A percentile compares a stretch with the other conserved stretches of the same genome.
Conservation (phyloP, 2,329 filamentous ascomycete genomes). For the Stromatinia cepivora region DNA sequence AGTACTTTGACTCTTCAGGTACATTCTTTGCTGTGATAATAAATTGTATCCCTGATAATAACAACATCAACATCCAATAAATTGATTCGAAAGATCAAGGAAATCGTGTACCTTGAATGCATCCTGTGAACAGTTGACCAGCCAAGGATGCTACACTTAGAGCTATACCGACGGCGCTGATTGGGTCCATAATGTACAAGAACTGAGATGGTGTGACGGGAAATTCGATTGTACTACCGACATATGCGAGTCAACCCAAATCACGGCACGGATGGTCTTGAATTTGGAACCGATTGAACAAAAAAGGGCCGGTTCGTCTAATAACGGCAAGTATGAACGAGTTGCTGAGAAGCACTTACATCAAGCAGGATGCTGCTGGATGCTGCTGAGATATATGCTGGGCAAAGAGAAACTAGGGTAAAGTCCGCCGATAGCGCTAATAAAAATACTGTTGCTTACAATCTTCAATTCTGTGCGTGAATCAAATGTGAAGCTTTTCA, state of each 20-base stretch:
- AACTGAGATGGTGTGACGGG: slow-evolving; percentile 6
- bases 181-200: slow-evolving; percentile 35
- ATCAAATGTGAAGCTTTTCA: slow-evolving; percentile 13
- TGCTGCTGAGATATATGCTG: slow-evolving; percentile 2
- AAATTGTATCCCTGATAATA: slow-evolving; percentile 47
- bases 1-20: slow-evolving; percentile 50
- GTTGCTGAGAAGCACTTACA: slow-evolving; percentile 4
- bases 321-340: slow-evolving; percentile 9
- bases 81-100: slow-evolving; percentile 8
- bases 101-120: slow-evolving; percentile 45
- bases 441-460: not conserved
- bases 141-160: slow-evolving; percentile 48
- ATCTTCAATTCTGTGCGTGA: not conserved
- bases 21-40: slow-evolving; percentile 50
- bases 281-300: slow-evolving; percentile 18
- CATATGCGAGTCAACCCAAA: slow-evolving; percentile 11
- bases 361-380: not conserved
- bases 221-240: slow-evolving; percentile 24
- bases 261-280: slow-evolving; percentile 11
- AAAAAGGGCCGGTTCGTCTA: slow-evolving; percentile 11
- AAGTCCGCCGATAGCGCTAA: slow-evolving; percentile 10
- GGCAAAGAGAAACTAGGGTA: slow-evolving; percentile 3
- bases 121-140: slow-evolving; percentile 49
- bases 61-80: slow-evolving; percentile 22
- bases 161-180: slow-evolving; percentile 37